phyloP scores from a whole-genome alignment of 345 rosid genomes.

The Syzygium oleosum region DNA sequence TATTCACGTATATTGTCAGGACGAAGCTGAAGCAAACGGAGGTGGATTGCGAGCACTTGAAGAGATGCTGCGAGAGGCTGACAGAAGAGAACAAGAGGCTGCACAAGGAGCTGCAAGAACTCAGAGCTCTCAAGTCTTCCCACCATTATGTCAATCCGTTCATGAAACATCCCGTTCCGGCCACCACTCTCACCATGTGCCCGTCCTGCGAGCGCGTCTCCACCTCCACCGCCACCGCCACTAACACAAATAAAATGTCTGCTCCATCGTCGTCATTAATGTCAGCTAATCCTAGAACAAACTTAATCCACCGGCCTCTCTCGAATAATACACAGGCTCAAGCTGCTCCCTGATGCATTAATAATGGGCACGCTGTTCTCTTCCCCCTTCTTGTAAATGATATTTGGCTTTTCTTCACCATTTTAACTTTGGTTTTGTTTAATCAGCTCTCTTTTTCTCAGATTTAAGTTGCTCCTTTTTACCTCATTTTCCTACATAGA shows the following conservation, averaged over 20 bases:
- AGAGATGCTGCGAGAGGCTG: conserved; percentile 78
- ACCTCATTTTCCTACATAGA: background rate
- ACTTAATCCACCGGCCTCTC: background rate
- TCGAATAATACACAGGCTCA: background rate
- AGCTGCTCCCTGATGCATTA: background rate
- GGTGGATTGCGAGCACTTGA: conserved; percentile 87
- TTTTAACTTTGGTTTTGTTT: background rate
- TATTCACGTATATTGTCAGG: conserved; percentile 22
- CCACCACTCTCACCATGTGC: conserved; percentile 10
- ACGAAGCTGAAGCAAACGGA: conserved; percentile 94
- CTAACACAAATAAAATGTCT: background rate
- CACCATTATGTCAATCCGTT: background rate
- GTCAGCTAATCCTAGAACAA: background rate
- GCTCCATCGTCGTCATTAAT: background rate
- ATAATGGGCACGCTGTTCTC: background rate
- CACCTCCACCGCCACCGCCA: background rate
- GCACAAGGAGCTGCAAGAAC: conserved; percentile 72
- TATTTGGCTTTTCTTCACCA: background rate
- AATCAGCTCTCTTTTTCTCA: background rate
- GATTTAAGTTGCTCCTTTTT: background rate
- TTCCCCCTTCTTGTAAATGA: background rate
- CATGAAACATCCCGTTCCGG: background rate
- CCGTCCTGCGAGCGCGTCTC: conserved; percentile 10
- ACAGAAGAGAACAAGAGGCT: conserved; percentile 91
- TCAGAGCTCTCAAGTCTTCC: conserved; percentile 4